These are phyloP conservation scores for Malbranchea zuffiana DNA, from an alignment of 2,329 filamentous ascomycete genomes.

Conservation along the genomic window DNA sequence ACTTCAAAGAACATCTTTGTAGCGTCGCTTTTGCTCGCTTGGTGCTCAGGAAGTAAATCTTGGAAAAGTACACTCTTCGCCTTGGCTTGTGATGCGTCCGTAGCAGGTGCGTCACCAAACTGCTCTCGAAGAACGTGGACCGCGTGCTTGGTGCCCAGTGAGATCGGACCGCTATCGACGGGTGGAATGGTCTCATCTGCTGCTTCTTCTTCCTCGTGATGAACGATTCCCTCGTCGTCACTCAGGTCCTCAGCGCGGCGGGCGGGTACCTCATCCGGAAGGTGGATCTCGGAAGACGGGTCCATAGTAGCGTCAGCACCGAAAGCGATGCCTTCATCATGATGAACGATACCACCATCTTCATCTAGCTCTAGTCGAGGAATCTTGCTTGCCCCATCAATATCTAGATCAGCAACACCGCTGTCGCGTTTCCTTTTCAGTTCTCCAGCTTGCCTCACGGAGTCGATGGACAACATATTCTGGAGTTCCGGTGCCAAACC, in stretches of 20 bases:
- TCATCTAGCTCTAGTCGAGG: slow-evolving; percentile 51
- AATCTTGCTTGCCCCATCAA: slow-evolving; percentile 55
- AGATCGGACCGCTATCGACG: slow-evolving; percentile 74
- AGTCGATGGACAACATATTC: slow-evolving; percentile 79
- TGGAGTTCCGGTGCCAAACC: slow-evolving; percentile 87
- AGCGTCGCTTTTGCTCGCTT: slow-evolving; percentile 75
- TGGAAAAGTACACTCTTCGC: slow-evolving; percentile 77
- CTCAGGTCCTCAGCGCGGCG: slow-evolving; percentile 29
- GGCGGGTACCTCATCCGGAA: slow-evolving; percentile 41
- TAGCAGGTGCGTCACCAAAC: slow-evolving; percentile 56
- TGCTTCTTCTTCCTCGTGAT: slow-evolving; percentile 61
- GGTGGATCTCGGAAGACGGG: slow-evolving; percentile 50
- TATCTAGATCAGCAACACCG: slow-evolving; percentile 69
- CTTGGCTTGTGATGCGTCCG: slow-evolving; percentile 60
- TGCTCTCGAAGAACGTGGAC: slow-evolving; percentile 87
- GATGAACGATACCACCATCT: slow-evolving; percentile 47
- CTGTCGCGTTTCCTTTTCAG: slow-evolving; percentile 91
- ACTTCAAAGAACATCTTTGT: slow-evolving; percentile 99
- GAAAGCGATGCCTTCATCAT: slow-evolving; percentile 43
- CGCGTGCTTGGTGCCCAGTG: slow-evolving; percentile 84
- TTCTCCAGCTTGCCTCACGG: slow-evolving; percentile 63
- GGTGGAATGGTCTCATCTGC: slow-evolving; percentile 67
- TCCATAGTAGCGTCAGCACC: slow-evolving; percentile 37
- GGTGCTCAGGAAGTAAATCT: slow-evolving; percentile 70
- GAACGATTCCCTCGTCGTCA: slow-evolving; percentile 38